Evolutionary conservation across 495 filamentous ascomycete species (phyloP), one percentile per base, ranked within the genome.

Genomic region (Tricharina praecox): DNA sequence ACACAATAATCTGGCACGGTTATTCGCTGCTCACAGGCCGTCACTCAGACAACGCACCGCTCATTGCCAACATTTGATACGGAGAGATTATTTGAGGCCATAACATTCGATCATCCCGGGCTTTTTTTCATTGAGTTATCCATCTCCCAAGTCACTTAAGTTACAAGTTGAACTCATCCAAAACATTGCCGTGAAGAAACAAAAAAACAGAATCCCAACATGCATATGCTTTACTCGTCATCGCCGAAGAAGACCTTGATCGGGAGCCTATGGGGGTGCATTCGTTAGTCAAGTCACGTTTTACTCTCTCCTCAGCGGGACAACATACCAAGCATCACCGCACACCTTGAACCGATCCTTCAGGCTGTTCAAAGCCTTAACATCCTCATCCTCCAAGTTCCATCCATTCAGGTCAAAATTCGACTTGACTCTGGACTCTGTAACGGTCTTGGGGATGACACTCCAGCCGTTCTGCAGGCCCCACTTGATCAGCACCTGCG

Each of bases 171-270:
- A n/a, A n/a, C n/a, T n/a, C n/a, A n/a, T n/a, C n/a, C n/a, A n/a
- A n/a, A n/a, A n/a, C n/a, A n/a, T n/a, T n/a, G n/a, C n/a, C n/a
- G n/a, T n/a, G n/a, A n/a, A n/a, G n/a, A n/a, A n/a, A n/a, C n/a
- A n/a, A n/a, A n/a, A n/a, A n/a, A n/a, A n/a, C n/a, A n/a, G n/a
- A n/a, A n/a, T n/a, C n/a, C n/a, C n/a, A n/a, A n/a, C n/a, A n/a
- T n/a, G n/a, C n/a, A n/a, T n/a, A n/a, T n/a, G n/a, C n/a, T n/a
- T 51, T 73, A 82, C 64, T 87, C 82, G 54, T 85, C 85, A 62
- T 87, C 82, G 8, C 82, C 84, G 63, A 85, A 85, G 72, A 90
- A 90, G 5, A 88, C 81, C 72, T 80, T 81, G 24, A 84, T 56
- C 2, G 79, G 81, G 56, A 85, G 58, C 40, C 40, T 43, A 43